A percentile compares a stretch with the other conserved stretches of the same genome.
phyloP scores from a whole-genome alignment of 805 yeast genomes.

The Ogataea henricii region DNA sequence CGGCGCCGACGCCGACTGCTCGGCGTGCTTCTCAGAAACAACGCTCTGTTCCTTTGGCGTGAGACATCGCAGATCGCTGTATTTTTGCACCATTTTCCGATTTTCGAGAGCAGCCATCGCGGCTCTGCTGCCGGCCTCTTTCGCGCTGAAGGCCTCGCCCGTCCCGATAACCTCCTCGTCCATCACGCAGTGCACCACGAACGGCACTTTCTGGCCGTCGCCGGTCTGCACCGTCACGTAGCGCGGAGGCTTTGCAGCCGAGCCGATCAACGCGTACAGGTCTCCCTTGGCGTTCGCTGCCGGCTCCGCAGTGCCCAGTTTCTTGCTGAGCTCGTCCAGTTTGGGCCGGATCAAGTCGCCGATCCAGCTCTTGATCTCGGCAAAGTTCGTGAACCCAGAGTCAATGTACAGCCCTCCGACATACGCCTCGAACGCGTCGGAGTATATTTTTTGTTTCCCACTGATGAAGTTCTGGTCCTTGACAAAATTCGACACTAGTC shows the following conservation, averaged over 20 bases:
- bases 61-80: slow-evolving; percentile 55
- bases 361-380: slow-evolving; percentile 59
- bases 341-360: slow-evolving; percentile 50
- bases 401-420: slow-evolving; percentile 81
- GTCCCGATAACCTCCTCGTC: slow-evolving; percentile 66
- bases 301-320: slow-evolving; percentile 40
- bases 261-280: slow-evolving; percentile 77
- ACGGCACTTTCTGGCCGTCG: slow-evolving; percentile 53
- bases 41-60: slow-evolving; percentile 43
- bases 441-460: slow-evolving; percentile 70
- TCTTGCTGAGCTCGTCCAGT: slow-evolving; percentile 23
- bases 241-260: slow-evolving; percentile 62
- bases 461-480: slow-evolving; percentile 46
- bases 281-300: slow-evolving; percentile 74
- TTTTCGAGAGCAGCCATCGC: slow-evolving; percentile 78
- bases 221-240: slow-evolving; percentile 53
- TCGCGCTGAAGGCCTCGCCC: slow-evolving; percentile 69
- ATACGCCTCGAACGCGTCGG: slow-evolving; percentile 94
- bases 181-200: slow-evolving; percentile 65
- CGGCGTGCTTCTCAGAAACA: slow-evolving; percentile 11
- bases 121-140: slow-evolving; percentile 81
- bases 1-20: no score
- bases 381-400: slow-evolving; percentile 44
- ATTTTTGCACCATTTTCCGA: slow-evolving; percentile 61
- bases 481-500: slow-evolving; percentile 43